These are phyloP conservation scores for Aspergillus aculeatus DNA, from an alignment of 2,329 filamentous ascomycete genomes.

Conservation along the genomic window DNA sequence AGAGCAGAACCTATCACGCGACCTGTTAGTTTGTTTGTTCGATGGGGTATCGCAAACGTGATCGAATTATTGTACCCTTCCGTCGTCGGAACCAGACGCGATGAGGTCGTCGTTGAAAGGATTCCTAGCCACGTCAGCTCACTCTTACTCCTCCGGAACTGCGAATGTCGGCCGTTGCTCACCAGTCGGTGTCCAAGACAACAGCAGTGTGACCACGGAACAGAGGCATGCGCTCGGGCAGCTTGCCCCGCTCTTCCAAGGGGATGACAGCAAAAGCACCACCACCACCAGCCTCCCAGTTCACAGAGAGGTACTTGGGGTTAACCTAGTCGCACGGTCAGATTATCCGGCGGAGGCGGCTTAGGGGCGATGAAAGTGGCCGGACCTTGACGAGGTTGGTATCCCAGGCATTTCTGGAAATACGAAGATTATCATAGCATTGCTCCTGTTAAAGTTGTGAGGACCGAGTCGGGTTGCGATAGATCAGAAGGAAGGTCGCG, in stretches of 20 bases:
- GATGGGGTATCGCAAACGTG: not conserved
- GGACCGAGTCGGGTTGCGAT: not conserved
- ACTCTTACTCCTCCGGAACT: not conserved
- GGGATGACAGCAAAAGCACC: constrained; percentile 97
- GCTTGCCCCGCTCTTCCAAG: constrained; percentile 79
- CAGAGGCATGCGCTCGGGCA: constrained; percentile 88
- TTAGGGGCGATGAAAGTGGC: constrained; percentile 30
- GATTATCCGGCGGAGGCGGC: constrained; percentile 14
- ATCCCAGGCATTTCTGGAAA: constrained; percentile 99
- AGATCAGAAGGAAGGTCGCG: constrained; percentile 5
- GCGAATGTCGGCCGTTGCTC: constrained; percentile 31
- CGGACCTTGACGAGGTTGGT: constrained; percentile 95
- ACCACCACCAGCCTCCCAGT: constrained; percentile 95
- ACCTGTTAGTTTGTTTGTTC: constrained; percentile 7
- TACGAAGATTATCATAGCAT: constrained; percentile 97
- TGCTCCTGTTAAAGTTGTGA: constrained; percentile 60
- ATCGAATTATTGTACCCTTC: constrained; percentile 59
- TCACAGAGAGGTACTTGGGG: constrained; percentile 92
- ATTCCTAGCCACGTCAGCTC: constrained; percentile 59
- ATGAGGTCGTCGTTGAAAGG: constrained; percentile 94
- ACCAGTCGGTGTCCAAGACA: constrained; percentile 98
- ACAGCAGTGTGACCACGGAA: constrained; percentile 95
- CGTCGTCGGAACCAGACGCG: constrained; percentile 92
- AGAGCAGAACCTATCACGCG: constrained; percentile 70
- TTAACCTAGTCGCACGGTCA: constrained; percentile 65